Percentiles rank a stretch among this genome's conserved stretches.
These are phyloP conservation scores for Alternaria sp. DNA, from an alignment of 2,329 filamentous ascomycete genomes.

Conservation along the genomic window DNA sequence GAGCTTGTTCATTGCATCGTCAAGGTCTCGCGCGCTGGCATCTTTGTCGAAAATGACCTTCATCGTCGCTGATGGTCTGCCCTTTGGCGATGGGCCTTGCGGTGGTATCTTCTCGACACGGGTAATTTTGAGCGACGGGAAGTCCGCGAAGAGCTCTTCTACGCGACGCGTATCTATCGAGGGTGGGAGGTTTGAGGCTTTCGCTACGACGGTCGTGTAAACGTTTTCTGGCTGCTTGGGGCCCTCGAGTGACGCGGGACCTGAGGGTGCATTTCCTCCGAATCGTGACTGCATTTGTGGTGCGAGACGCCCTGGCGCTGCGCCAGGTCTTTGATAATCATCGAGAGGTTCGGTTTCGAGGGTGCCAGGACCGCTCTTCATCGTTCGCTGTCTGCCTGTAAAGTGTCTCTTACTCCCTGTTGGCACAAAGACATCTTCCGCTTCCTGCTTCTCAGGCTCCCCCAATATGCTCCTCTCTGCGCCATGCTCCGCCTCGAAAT, in stretches of 20 bases:
- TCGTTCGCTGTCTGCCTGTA: constrained; percentile 38
- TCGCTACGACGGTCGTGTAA: constrained; percentile 42
- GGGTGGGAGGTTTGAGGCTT: constrained; percentile 45
- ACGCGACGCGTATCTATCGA: constrained; percentile 34
- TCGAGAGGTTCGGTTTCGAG: constrained; percentile 38
- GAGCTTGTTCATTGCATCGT: constrained; percentile 44
- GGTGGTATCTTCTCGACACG: constrained; percentile 42
- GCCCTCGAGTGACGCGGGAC: constrained; percentile 25
- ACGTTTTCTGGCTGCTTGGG: constrained; percentile 35
- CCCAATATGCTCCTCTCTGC: constrained; percentile 36
- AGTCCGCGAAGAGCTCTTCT: constrained; percentile 42
- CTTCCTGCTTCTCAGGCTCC: constrained; percentile 32
- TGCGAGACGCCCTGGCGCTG: constrained; percentile 22
- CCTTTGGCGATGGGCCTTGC: constrained; percentile 27
- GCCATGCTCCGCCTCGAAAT: constrained; percentile 43
- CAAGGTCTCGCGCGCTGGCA: constrained; percentile 37
- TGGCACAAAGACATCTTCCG: constrained; percentile 39
- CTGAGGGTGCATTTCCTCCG: constrained; percentile 20
- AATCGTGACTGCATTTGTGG: constrained; percentile 29
- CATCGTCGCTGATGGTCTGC: constrained; percentile 39
- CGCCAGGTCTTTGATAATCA: constrained; percentile 26
- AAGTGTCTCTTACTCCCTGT: constrained; percentile 44
- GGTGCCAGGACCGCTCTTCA: constrained; percentile 47
- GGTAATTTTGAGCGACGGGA: constrained; percentile 43
- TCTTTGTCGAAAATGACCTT: constrained; percentile 47